Evolutionary conservation across 257 asterid genomes (phyloP), one percentile per base, ranked within the genome.

Genomic region (Ligustrum vulgare): DNA sequence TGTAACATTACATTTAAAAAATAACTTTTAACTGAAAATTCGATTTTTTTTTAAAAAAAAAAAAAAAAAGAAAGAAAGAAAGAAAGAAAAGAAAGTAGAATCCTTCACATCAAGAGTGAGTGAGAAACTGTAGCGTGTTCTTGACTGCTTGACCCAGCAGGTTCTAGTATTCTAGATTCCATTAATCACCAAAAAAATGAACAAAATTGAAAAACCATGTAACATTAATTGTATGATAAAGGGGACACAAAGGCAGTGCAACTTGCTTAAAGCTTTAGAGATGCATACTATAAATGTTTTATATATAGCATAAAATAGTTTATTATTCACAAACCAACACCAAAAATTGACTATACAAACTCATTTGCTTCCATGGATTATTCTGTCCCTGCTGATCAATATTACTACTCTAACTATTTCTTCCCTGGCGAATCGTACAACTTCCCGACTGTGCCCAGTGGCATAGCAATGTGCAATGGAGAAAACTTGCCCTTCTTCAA

Each of bases 261-360:
- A 85, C 72, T 81, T 83, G 88, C 70, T 35, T 32, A 18, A 58
- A 69, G 73, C 82, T 75, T 71, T 72, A 39, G 47, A 39, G 47
- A 39, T 39, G 47, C 47, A 39, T 11, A 72, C 69, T 87, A 87
- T 89, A 89, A 87, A 86, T 91, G 85, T 83, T 78, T 62, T 23
- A 32, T 58, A 79, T 34, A 32, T 58, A 76, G 73, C 89, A 80
- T 81, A 84, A 80, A 76, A 78, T 33, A 73, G 54, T 33, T 72
- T 65, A 83, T 81, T 34, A 83, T 81, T 34, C 51, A 77, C 82
- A 75, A 67, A 47, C 68, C 49, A 76, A 60, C 65, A 39, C 73
- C n/a, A 18, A 37, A 31, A 47, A 78, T 58, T 58, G 16, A 80
- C 70, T 58, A 34, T 2, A 16, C 10, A 28, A 28, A 28, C 31